These are phyloP conservation scores for Eimeria praecox DNA, from an alignment of 169 alveolate genomes.

Conservation along the genomic window DNA sequence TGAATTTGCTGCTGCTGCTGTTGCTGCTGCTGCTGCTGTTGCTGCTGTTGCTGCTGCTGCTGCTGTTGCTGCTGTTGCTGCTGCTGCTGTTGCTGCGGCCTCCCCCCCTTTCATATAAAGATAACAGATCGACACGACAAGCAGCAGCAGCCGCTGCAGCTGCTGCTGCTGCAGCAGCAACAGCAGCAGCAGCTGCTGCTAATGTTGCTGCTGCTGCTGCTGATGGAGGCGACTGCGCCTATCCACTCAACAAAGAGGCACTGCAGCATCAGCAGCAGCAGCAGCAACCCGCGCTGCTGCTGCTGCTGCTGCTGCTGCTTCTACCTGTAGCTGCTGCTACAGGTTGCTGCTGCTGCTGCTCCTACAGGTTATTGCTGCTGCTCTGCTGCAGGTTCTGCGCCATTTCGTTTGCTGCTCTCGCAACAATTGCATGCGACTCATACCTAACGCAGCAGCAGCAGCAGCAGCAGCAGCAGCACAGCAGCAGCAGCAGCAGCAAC, in stretches of 20 bases:
- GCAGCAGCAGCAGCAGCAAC: neutral
- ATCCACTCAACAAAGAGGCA: too few species aligned
- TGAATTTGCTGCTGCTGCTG: neutral
- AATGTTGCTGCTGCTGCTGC: neutral
- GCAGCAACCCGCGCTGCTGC: neutral
- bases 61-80: neutral
- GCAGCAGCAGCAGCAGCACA: neutral
- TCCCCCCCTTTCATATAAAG: too few species aligned
- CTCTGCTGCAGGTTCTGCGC: slow-evolving; percentile 85
- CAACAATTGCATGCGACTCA: slow-evolving; percentile 93
- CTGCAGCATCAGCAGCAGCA: neutral
- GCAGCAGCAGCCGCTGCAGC: neutral
- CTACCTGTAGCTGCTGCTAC: too few species aligned
- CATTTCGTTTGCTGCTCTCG: slow-evolving; percentile 91
- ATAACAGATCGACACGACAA: too few species aligned
- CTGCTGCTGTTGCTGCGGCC: neutral
- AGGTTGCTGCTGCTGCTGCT: neutral
- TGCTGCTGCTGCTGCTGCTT: neutral
- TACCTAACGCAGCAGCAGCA: slow-evolving; percentile 85
- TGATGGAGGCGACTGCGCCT: too few species aligned
- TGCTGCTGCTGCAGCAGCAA: neutral
- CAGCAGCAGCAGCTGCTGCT: neutral
- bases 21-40: neutral
- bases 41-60: neutral
- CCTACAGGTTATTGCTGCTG: neutral